These are phyloP conservation scores for Lactarius indigo DNA, from an alignment of 768 basidiomycete genomes.

Conservation along the genomic window DNA sequence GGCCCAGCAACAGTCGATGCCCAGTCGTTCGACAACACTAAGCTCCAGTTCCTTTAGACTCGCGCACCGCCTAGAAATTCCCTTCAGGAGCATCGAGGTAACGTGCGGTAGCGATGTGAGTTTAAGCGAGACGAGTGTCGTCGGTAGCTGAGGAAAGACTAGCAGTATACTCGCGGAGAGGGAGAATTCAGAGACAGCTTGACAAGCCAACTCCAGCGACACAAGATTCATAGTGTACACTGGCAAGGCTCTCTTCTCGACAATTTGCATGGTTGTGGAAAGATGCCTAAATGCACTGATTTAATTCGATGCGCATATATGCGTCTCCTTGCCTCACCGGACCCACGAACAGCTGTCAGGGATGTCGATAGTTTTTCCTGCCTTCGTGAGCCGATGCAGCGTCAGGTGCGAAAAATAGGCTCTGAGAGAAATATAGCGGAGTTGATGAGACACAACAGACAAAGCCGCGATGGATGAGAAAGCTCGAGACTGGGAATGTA, in stretches of 20 bases:
- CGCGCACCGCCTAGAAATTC: slow-evolving; percentile 47
- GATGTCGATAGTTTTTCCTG: slow-evolving; percentile 22
- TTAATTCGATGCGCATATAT: slow-evolving; percentile 20
- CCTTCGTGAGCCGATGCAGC: slow-evolving; percentile 23
- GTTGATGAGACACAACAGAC: slow-evolving; percentile 30
- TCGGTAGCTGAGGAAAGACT: slow-evolving; percentile 29
- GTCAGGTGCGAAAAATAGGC: slow-evolving; percentile 30
- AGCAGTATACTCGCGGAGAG: slow-evolving; percentile 21
- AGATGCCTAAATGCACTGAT: slow-evolving; percentile 18
- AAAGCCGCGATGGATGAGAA: slow-evolving; percentile 31
- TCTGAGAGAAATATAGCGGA: slow-evolving; percentile 32
- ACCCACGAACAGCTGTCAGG: slow-evolving; percentile 29
- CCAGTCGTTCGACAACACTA: slow-evolving; percentile 57
- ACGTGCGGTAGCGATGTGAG: slow-evolving; percentile 57
- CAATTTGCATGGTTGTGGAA: slow-evolving; percentile 21
- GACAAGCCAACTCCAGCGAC: slow-evolving; percentile 24
- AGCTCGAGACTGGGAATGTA: slow-evolving; percentile 16
- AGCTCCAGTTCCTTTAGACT: slow-evolving; percentile 47
- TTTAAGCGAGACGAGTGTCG: slow-evolving; percentile 44
- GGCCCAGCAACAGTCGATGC: slow-evolving; percentile 54
- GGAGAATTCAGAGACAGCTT: slow-evolving; percentile 18
- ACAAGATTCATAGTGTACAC: slow-evolving; percentile 12
- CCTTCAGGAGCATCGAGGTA: slow-evolving; percentile 44
- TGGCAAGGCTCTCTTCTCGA: slow-evolving; percentile 15
- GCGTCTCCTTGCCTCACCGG: slow-evolving; percentile 27